Conservation (phyloP, 2,329 filamentous ascomycete species). For the Knufia fluminis region DNA sequence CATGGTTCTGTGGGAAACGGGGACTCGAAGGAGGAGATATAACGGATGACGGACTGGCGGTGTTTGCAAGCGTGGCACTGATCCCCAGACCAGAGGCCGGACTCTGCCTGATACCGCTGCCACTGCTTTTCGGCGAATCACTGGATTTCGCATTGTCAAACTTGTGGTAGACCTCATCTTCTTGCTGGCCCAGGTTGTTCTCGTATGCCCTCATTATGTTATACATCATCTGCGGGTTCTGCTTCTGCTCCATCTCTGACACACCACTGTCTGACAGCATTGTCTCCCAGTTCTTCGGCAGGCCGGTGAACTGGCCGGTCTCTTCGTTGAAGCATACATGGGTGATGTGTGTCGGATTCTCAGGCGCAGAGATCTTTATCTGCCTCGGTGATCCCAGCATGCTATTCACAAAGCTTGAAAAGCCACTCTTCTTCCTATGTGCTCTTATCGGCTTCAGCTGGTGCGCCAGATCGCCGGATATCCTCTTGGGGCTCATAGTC, state of each 20-base stretch:
- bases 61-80: slow-evolving; percentile 29
- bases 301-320: slow-evolving; percentile 90
- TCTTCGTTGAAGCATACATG: slow-evolving; percentile 96
- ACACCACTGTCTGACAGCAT: slow-evolving; percentile 93
- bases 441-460: slow-evolving; percentile 29
- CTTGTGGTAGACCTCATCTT: slow-evolving; percentile 90
- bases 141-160: slow-evolving; percentile 72
- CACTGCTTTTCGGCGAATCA: slow-evolving; percentile 23
- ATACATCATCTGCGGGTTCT: slow-evolving; percentile 90
- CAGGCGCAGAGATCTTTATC: slow-evolving; percentile 90
- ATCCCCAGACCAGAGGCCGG: slow-evolving; percentile 16
- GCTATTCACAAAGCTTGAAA: slow-evolving; percentile 80
- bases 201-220: slow-evolving; percentile 97
- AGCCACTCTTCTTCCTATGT: slow-evolving; percentile 75
- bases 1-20: slow-evolving; percentile 77
- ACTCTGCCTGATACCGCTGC: slow-evolving; percentile 14
- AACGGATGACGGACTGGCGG: slow-evolving; percentile 44
- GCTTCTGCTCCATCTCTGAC: slow-evolving; percentile 86
- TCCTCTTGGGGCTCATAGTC: slow-evolving; percentile 52
- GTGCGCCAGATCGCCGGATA: slow-evolving; percentile 45
- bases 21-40: slow-evolving; percentile 75
- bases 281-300: slow-evolving; percentile 96
- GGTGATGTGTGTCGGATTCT: slow-evolving; percentile 95
- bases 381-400: slow-evolving; percentile 76
- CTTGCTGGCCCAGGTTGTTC: slow-evolving; percentile 71